phyloP scores from a whole-genome alignment of 1,139 yeast genomes.

The Ashbya aceris region DNA sequence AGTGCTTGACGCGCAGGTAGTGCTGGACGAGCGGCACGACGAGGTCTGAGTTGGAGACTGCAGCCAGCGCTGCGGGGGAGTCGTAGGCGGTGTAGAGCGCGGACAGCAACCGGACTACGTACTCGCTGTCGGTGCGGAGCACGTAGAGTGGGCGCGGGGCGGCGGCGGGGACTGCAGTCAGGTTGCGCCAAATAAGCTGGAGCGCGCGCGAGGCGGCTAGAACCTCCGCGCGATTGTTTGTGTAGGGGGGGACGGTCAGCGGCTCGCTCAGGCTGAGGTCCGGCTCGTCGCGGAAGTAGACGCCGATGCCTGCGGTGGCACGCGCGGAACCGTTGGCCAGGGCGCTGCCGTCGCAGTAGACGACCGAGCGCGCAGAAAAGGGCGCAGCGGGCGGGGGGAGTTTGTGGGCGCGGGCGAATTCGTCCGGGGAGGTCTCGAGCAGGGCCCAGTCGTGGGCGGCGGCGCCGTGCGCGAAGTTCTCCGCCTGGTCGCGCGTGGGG shows the following conservation, averaged over 20 bases:
- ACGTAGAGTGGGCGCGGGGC: constrained; percentile 29
- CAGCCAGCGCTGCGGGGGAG: constrained; percentile 17
- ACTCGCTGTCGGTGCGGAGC: constrained; percentile 50
- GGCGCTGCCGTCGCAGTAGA: constrained; percentile 71
- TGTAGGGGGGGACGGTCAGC: constrained; percentile 41
- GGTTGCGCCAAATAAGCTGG: constrained; percentile 29
- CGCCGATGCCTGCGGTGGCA: constrained; percentile 63
- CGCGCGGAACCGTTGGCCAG: constrained; percentile 41
- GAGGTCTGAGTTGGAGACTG: constrained; percentile 24
- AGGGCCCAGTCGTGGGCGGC: constrained; percentile 17
- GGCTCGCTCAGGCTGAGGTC: constrained; percentile 42
- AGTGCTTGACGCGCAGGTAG: constrained; percentile 24
- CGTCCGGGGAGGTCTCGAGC: constrained; percentile 13
- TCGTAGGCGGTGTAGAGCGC: constrained; percentile 39
- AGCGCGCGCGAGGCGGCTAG: constrained; percentile 55
- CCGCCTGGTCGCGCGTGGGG: constrained; percentile 32
- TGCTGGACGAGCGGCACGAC: constrained; percentile 19
- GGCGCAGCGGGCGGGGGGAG: neutral
- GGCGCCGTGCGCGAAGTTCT: constrained; percentile 24
- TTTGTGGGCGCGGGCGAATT: constrained; percentile 12
- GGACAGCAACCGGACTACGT: constrained; percentile 41
- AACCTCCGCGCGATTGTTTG: constrained; percentile 79
- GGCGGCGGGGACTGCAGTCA: constrained; percentile 12
- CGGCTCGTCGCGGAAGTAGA: constrained; percentile 53
- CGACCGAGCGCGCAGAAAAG: constrained; percentile 6